phyloP scores from a whole-genome alignment of 2,329 filamentous ascomycete species.

The Aureobasidium leucospermi region DNA sequence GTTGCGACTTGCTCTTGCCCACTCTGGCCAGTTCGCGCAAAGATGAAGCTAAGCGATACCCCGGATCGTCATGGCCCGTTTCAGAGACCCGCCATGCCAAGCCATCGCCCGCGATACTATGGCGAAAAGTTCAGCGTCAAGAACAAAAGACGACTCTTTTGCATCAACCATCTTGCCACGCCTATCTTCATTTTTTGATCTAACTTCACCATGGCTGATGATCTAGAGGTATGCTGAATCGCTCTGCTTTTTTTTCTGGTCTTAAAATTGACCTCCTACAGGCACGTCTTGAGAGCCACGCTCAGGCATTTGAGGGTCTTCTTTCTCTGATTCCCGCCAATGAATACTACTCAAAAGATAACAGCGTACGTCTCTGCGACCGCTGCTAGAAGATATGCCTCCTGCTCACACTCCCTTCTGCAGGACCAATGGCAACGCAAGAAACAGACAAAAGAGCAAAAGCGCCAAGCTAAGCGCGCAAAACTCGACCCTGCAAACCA shows the following conservation, averaged over 20 bases:
- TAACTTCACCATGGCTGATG: conserved; percentile 16
- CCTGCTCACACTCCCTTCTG: conserved; percentile 16
- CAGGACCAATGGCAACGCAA: conserved; percentile 92
- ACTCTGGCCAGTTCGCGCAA: conserved; percentile 1
- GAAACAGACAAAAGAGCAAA: conserved; percentile 91
- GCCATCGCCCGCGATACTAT: background rate
- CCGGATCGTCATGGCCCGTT: conserved; percentile 6
- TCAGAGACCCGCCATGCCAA: background rate
- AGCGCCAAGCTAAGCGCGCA: conserved; percentile 70
- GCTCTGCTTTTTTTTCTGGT: background rate
- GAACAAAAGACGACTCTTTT: background rate
- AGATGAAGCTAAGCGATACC: background rate
- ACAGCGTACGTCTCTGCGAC: conserved; percentile 55
- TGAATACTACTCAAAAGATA: conserved; percentile 75
- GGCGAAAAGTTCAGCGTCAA: conserved; percentile 2
- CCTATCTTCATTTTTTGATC: background rate
- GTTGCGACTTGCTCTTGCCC: background rate
- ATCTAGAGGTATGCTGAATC: conserved; percentile 21
- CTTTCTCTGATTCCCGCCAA: conserved; percentile 84
- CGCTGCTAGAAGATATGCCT: conserved; percentile 14
- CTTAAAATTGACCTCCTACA: conserved; percentile 22
- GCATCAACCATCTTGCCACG: background rate
- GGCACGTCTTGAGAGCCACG: conserved; percentile 49
- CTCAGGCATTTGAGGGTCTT: conserved; percentile 77
- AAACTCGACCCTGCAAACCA: conserved; percentile 88